phyloP scores from a whole-genome alignment of 257 asterid species.

The Solanum peruvianum region DNA sequence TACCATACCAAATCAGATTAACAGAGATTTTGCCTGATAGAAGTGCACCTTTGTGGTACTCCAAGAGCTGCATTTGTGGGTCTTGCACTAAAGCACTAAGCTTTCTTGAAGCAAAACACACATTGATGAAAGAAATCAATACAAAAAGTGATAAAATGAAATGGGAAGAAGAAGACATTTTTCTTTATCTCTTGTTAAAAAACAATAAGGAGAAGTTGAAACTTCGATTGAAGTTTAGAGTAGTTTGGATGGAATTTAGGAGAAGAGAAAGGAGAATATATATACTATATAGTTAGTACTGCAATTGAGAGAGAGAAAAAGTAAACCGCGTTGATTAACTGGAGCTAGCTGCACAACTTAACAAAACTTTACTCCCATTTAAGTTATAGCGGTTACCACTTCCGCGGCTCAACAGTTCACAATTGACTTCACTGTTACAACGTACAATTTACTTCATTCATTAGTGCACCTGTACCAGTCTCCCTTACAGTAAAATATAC shows the following conservation, averaged over 20 bases:
- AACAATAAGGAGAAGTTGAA: background rate
- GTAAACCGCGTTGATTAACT: background rate
- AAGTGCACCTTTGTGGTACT: background rate
- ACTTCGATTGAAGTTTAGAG: background rate
- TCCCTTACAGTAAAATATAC: background rate
- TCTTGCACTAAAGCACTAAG: background rate
- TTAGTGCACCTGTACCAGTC: background rate
- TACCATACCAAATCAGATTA: slow-evolving; percentile 13
- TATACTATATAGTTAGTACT: background rate
- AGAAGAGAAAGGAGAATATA: background rate
- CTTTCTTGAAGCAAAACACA: background rate
- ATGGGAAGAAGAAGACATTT: background rate
- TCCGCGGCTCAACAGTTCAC: background rate
- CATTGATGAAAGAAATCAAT: background rate
- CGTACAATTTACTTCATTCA: background rate
- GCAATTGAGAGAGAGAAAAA: background rate
- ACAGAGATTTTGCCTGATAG: slow-evolving; percentile 6
- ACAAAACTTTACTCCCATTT: background rate
- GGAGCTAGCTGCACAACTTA: background rate
- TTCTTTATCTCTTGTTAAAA: background rate
- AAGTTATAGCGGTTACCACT: background rate
- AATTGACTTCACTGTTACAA: background rate
- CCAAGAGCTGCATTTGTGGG: background rate
- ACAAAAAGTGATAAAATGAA: background rate
- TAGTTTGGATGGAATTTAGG: background rate